phyloP scores from a whole-genome alignment of 495 filamentous ascomycete genomes.

The Penicillium soppii region DNA sequence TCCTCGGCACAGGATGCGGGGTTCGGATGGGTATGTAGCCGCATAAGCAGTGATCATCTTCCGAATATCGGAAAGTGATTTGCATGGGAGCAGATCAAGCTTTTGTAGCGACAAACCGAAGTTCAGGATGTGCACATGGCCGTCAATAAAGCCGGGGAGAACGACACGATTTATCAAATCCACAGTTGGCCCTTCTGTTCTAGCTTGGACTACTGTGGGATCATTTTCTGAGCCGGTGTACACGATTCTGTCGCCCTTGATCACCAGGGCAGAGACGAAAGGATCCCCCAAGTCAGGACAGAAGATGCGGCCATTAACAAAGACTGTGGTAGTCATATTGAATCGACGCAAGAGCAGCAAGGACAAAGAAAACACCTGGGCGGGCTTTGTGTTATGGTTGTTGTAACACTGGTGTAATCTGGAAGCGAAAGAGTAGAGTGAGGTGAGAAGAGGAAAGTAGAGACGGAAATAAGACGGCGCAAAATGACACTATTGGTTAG shows the following conservation, averaged over 20 bases:
- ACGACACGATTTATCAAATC: constrained; percentile 47
- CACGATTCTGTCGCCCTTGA: constrained; percentile 30
- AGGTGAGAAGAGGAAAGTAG: too few species aligned
- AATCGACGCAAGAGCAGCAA: too few species aligned
- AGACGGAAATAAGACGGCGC: too few species aligned
- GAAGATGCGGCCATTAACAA: constrained; percentile 37
- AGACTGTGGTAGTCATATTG: constrained; percentile 25
- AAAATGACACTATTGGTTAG: too few species aligned
- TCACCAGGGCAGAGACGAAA: constrained; percentile 27
- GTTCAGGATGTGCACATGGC: constrained; percentile 61
- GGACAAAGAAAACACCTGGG: too few species aligned
- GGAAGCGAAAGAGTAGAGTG: too few species aligned
- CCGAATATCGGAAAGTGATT: constrained; percentile 51
- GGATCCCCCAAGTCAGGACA: neutral
- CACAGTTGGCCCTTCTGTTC: constrained; percentile 20
- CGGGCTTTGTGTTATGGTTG: too few species aligned
- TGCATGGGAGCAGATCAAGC: constrained; percentile 51
- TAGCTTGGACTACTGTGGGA: constrained; percentile 10
- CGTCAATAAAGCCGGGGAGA: constrained; percentile 63
- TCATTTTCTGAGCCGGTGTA: constrained; percentile 41
- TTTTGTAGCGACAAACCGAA: constrained; percentile 59
- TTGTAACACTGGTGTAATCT: too few species aligned
- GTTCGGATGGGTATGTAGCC: constrained; percentile 37
- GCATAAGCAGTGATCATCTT: constrained; percentile 47
- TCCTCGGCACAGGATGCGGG: constrained; percentile 55